A percentile compares a stretch with the other conserved stretches of the same genome.
phyloP scores from a whole-genome alignment of 129 eudicot genomes.

The Artemisia argyi region DNA sequence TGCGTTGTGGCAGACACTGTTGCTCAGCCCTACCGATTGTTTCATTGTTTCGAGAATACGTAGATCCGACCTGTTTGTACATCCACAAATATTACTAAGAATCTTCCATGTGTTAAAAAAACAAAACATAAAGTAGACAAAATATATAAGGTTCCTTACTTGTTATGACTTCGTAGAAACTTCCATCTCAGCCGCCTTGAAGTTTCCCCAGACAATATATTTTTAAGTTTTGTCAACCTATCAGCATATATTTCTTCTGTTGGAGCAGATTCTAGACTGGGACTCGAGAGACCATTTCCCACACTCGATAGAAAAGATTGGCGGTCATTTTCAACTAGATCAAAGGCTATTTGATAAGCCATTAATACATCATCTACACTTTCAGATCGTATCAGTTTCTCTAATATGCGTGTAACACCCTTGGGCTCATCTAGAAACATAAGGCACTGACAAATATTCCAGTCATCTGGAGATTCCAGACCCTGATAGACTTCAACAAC shows the following conservation, averaged over 20 bases:
- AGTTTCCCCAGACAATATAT: constrained; percentile 92
- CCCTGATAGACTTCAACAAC: constrained; percentile 77
- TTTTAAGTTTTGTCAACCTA: constrained; percentile 69
- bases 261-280: constrained; percentile 14
- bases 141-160: constrained; percentile 47
- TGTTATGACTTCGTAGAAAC: constrained; percentile 90
- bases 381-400: constrained; percentile 71
- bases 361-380: constrained; percentile 79
- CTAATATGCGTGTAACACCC: constrained; percentile 77
- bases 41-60: constrained; percentile 90
- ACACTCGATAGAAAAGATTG: constrained; percentile 94
- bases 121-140: neutral
- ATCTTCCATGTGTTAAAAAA: neutral
- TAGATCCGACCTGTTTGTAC: constrained; percentile 75
- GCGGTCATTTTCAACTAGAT: constrained; percentile 88
- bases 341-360: constrained; percentile 93
- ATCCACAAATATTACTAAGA: constrained; percentile 2
- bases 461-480: constrained; percentile 83
- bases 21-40: constrained; percentile 94
- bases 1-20: constrained; percentile 98
- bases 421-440: constrained; percentile 92
- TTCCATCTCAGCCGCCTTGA: constrained; percentile 88
- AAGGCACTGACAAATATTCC: constrained; percentile 87
- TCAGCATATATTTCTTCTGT: constrained; percentile 48
- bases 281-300: constrained; percentile 60